Evolutionary conservation across 108 stramenopile genomes (phyloP), one percentile per base, ranked within the genome.

Genomic region (Cylindrotheca fusiformis): DNA sequence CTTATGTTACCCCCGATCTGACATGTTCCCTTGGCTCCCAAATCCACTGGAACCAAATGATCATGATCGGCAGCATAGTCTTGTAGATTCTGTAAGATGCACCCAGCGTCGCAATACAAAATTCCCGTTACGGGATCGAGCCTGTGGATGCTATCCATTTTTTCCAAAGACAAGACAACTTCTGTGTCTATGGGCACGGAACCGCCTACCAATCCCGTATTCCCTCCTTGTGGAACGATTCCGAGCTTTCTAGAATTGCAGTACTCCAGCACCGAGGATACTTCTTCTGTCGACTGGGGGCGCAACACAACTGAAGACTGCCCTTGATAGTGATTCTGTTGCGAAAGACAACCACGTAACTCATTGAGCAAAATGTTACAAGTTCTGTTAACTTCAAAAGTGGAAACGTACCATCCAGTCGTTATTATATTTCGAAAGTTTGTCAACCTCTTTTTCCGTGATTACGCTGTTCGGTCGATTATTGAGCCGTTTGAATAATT

Each of bases 1-100:
- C 81, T 75, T 17, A 98, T 67, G 61, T 96, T 98, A 26, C 99
- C 99, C 18, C 99, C 99, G 67, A 99, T 97, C 55, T 81, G 82
- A 74, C 99, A 99, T 2, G 85, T 79, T 10, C 99, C 99, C 63
- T 96, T 96, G 29, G 97, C 86, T 17, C 98, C 98, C 20, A 99
- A 75, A 57, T 98, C 98, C 17, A 97, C 65, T 1, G 98, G 98
- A 28, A 96, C 79, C 28, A 93, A 55, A 63, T 53, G 65, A 31
- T 83, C 88, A 0, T 59, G 58, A 23, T 76, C 63, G 6, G 65
- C 55, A 0, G 91, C 84, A 55, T 75, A 85, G 48, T 76, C 67
- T 59, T 96, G 93, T 14, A 98, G 68, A 24, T 81, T 71, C 56
- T 93, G 86, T 8, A 99, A 77, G 17, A 97, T 89, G 48, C 83